A percentile compares a stretch with the other conserved stretches of the same genome.
Conservation (phyloP, 257 asterid genomes). For the Solanum bukasovii region DNA sequence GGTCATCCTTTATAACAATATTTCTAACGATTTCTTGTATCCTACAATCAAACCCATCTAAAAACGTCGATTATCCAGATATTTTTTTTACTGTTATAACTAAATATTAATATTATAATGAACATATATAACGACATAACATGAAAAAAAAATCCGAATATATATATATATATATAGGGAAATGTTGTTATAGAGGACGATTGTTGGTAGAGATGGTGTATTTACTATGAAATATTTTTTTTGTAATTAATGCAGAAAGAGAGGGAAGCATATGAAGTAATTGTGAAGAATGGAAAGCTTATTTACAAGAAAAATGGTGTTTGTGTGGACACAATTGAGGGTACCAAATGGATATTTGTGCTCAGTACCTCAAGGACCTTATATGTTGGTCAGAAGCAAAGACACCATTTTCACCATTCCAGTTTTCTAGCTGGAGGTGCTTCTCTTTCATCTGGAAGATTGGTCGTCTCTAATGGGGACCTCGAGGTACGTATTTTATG, state of each 20-base stretch:
- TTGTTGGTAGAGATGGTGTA: too few relatives aligned
- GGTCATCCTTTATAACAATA: too few relatives aligned
- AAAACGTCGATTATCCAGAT: too few relatives aligned
- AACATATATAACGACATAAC: not conserved
- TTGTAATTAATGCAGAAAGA: constrained; percentile 11
- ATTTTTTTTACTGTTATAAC: not conserved
- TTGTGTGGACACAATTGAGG: constrained; percentile 8
- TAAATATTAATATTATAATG: not conserved
- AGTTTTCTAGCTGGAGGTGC: constrained; percentile 28
- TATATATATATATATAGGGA: too few relatives aligned
- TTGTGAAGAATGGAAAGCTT: constrained; percentile 9
- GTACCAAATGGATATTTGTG: constrained; percentile 24
- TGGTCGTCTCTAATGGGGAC: constrained; percentile 6
- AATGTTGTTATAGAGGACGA: not conserved
- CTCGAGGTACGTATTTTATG: constrained; percentile 9
- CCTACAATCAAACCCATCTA: too few relatives aligned
- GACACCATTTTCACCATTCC: constrained; percentile 19
- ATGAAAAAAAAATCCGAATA: too few relatives aligned
- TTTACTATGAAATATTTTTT: too few relatives aligned
- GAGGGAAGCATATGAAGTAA: constrained; percentile 19
- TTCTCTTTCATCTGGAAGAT: constrained; percentile 24
- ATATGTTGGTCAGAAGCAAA: constrained; percentile 17
- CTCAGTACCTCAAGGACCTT: constrained; percentile 15
- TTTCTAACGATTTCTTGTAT: too few relatives aligned
- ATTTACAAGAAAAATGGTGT: constrained; percentile 9